Base-by-base conservation (phyloP, 202 grass and related monocot genomes). In the Elaeis oleifera region DNA sequence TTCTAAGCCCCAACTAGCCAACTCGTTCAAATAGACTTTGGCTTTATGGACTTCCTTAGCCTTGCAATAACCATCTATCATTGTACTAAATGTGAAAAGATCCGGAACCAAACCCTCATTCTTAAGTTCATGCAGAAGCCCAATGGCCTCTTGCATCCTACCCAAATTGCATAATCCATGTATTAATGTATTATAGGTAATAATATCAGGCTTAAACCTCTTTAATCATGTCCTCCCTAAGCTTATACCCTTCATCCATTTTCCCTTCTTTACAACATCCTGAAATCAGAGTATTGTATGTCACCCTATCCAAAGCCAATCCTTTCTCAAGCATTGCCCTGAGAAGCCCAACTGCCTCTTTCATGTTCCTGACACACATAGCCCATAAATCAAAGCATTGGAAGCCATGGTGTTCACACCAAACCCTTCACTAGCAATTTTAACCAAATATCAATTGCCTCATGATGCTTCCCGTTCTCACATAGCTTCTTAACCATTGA, bases 301-400 rank as follows among this genome's bases (percentile, higher is more conserved):
- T 96, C 65, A 96, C 69, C 19, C 16, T 80, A 76, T 96, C 83
- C 69, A 85, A 71, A 74, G 62, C 58, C 65, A 85, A 29, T 56
- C 84, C 79, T 21, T 58, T 84, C 49, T 68, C 63, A 50, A 85
- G 65, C 72, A 96, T 96, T 60, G 69, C 74, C 32, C 60, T 68
- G 65, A 96, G 63, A 64, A 96, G 49, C 66, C 68, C 75, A 70
- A 78, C 70, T 32, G 86, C 83, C 61, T 80, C 83, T 60, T 73
- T 71, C 65, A 80, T 80, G 64, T 85, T 28, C 56, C 78, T 58
- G 74, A 73, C 65, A 72, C 56, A 74, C 80, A 88, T 71, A 96
- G 81, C 18, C 86, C 90, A 63, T 88, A 78, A 96, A 96, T 75
- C 73, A 96, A 76, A 2, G 78, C 90, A 85, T 96, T 96, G 16